A percentile compares a stretch with the other conserved stretches of the same genome.
Conservation (phyloP, 352 stramenopile species). For the Phytopythium oedochilum region DNA sequence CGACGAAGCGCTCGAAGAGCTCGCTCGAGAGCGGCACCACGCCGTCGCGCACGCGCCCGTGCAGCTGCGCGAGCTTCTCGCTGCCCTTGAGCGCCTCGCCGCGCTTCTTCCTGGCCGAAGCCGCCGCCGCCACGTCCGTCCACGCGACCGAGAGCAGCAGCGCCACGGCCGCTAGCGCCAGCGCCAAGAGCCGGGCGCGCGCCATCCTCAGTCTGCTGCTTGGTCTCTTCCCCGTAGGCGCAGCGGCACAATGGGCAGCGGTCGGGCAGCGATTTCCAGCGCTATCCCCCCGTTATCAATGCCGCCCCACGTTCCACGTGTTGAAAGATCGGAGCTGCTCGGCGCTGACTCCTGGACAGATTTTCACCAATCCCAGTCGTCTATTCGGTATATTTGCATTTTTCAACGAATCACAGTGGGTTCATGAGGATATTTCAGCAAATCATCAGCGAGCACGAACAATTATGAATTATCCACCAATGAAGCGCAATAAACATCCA, state of each 20-base stretch:
- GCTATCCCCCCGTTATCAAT: constrained; percentile 3
- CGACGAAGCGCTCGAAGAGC: constrained; percentile 48
- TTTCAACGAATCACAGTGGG: background rate
- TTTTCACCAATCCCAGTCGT: background rate
- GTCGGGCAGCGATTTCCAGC: constrained; percentile 1
- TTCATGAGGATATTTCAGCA: background rate
- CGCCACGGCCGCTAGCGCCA: constrained; percentile 22
- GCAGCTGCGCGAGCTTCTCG: constrained; percentile 65
- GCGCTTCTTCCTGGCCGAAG: constrained; percentile 47
- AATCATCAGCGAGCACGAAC: background rate
- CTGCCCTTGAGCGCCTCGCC: constrained; percentile 26
- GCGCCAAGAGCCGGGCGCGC: constrained; percentile 11
- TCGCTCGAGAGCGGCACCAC: constrained; percentile 56
- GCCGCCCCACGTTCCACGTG: constrained; percentile 23
- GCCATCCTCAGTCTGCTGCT: constrained; percentile 11
- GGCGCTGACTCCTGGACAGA: background rate
- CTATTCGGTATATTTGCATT: background rate
- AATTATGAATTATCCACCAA: background rate
- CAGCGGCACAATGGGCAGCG: background rate
- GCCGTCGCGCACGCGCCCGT: constrained; percentile 41
- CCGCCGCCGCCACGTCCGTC: constrained; percentile 13
- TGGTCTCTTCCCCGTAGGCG: background rate
- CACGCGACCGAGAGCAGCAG: constrained; percentile 32
- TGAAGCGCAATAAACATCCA: background rate
- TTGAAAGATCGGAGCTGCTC: constrained; percentile 13